phyloP scores from a whole-genome alignment of 2,329 filamentous ascomycete species.

The Cladosporium austrohemisphaericum region DNA sequence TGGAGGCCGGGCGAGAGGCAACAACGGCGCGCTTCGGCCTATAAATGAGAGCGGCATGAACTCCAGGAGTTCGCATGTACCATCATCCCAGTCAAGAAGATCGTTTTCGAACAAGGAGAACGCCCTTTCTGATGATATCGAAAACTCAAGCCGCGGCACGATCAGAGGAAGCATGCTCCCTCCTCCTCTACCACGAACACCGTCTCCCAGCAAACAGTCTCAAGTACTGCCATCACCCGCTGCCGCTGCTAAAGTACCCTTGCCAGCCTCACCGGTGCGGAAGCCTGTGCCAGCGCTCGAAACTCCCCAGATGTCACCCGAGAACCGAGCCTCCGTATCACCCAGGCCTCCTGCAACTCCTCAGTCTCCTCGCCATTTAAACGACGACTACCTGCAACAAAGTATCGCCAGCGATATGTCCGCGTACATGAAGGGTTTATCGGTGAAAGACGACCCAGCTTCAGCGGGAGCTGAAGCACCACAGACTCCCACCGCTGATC shows the following conservation, averaged over 20 bases:
- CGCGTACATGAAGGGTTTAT: conserved; percentile 34
- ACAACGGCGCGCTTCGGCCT: conserved; percentile 59
- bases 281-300: conserved; percentile 33
- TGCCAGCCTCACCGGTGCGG: conserved; percentile 46
- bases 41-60: conserved; percentile 83
- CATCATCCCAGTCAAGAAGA: conserved; percentile 38
- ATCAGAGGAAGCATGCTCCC: conserved; percentile 30
- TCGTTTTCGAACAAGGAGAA: conserved; percentile 35
- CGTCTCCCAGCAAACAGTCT: conserved; percentile 43
- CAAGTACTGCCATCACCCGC: conserved; percentile 35
- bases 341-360: conserved; percentile 32
- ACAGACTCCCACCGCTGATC: conserved; percentile 15
- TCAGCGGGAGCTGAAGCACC: conserved; percentile 21
- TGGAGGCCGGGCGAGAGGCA: conserved; percentile 39
- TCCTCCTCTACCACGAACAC: conserved; percentile 35
- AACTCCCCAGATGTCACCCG: conserved; percentile 31
- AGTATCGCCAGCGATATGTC: conserved; percentile 45
- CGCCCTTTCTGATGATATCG: conserved; percentile 24
- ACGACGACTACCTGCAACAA: conserved; percentile 48
- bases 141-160: conserved; percentile 30
- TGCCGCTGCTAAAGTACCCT: conserved; percentile 41
- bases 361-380: conserved; percentile 31
- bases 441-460: conserved; percentile 30
- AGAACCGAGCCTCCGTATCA: conserved; percentile 27
- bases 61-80: conserved; percentile 51